phyloP scores from a whole-genome alignment of 2,329 filamentous ascomycete species.

The Alternaria triticina region DNA sequence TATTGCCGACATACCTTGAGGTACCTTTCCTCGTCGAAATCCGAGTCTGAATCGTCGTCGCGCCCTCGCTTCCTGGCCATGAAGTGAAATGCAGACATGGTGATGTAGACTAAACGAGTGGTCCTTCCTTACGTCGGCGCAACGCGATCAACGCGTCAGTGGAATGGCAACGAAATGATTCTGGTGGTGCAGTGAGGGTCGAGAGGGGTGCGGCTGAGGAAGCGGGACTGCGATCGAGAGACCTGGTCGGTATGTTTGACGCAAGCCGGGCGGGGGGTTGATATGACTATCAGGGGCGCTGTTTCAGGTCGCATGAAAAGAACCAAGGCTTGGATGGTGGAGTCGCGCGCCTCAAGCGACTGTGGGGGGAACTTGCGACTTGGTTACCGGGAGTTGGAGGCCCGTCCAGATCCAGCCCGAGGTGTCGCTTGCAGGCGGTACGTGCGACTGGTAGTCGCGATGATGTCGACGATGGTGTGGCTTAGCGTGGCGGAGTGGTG shows the following conservation, averaged over 20 bases:
- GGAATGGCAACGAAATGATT: constrained; percentile 19
- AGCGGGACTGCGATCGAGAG: constrained; percentile 18
- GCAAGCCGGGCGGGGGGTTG: constrained; percentile 28
- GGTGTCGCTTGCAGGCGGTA: constrained; percentile 4
- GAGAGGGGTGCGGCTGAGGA: constrained; percentile 19
- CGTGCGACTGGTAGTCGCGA: constrained; percentile 7
- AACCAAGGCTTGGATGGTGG: constrained; percentile 18
- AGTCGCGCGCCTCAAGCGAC: constrained; percentile 19
- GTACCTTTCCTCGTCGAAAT: constrained; percentile 39
- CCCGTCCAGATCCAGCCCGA: neutral
- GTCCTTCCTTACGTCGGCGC: constrained; percentile 4
- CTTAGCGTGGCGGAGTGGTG: constrained; percentile 8
- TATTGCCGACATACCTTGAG: constrained; percentile 33
- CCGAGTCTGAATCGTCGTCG: constrained; percentile 43
- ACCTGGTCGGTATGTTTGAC: constrained; percentile 39
- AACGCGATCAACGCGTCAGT: constrained; percentile 31
- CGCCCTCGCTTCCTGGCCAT: constrained; percentile 40
- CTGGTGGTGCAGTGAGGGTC: constrained; percentile 12
- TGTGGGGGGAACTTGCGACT: constrained; percentile 11
- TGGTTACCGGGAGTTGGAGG: constrained; percentile 8
- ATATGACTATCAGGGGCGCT: constrained; percentile 39
- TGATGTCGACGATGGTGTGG: constrained; percentile 9
- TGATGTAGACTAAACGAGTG: constrained; percentile 8
- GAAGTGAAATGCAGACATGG: constrained; percentile 42
- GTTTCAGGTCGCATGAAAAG: constrained; percentile 44